Evolutionary conservation across 192 early-diverging fungal genomes (phyloP).

Genomic region (Podila epicladia): DNA sequence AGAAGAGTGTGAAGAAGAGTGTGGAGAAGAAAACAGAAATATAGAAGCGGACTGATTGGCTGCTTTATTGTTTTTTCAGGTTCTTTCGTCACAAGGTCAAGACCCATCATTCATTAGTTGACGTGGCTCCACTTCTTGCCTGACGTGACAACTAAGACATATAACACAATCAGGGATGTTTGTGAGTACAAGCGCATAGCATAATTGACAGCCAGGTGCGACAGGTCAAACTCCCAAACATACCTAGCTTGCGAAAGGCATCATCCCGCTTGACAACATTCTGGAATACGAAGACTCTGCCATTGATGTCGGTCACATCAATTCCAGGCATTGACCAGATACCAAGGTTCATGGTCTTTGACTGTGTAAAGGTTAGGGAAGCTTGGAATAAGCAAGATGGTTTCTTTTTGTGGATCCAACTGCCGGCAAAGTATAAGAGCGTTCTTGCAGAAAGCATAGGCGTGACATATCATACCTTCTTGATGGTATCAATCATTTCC

Average conservation of each 20-base stretch:
- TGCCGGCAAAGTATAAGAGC: no score
- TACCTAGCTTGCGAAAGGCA: conserved; percentile 40
- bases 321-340: conserved; percentile 49
- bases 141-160: conserved; percentile 18
- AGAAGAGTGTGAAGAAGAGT: not conserved
- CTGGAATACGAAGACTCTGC: conserved; percentile 26
- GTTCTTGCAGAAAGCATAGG: no score
- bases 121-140: conserved; percentile 47
- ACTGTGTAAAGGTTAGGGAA: not conserved
- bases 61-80: no score
- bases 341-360: conserved; percentile 42
- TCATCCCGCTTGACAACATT: conserved; percentile 49
- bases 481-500: conserved; percentile 37
- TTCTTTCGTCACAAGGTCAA: no score
- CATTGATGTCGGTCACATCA: conserved; percentile 43
- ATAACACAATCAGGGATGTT: not conserved
- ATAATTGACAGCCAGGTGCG: no score
- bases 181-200: no score
- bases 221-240: not conserved
- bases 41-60: no score
- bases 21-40: not conserved
- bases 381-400: not conserved
- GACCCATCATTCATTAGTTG: not conserved
- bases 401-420: no score
- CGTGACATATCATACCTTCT: conserved; percentile 17